Percentiles rank a stretch among this genome's conserved stretches.
Evolutionary conservation across 1,139 yeast genomes (phyloP).

Genomic region (Candida sanyaensis): DNA sequence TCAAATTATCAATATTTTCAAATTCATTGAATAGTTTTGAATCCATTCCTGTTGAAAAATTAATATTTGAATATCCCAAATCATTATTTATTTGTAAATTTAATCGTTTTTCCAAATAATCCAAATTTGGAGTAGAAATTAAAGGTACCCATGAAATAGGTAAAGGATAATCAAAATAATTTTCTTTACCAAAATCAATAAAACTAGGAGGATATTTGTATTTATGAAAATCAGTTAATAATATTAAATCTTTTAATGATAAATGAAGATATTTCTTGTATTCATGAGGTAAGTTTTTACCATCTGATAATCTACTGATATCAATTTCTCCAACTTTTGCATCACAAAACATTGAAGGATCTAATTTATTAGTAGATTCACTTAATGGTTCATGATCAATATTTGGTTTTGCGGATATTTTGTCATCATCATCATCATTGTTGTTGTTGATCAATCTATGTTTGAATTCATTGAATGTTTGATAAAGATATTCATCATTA

Average conservation of each 20-base stretch:
- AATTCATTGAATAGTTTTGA: constrained; percentile 1
- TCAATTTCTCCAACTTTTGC: constrained; percentile 26
- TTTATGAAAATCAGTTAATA: constrained; percentile 22
- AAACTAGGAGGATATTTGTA: constrained; percentile 29
- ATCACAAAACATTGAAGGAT: constrained; percentile 17
- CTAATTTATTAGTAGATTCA: constrained; percentile 4
- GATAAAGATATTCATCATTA: constrained; percentile 31
- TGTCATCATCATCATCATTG: constrained; percentile 10
- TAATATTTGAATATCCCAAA: constrained; percentile 33
- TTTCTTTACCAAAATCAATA: constrained; percentile 24
- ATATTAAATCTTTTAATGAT: constrained; percentile 29
- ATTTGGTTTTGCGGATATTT: constrained; percentile 2
- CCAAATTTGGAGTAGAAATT: constrained; percentile 25
- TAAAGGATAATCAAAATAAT: constrained; percentile 32
- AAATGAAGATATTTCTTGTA: constrained; percentile 25
- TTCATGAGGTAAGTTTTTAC: constrained; percentile 16
- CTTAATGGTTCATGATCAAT: constrained; percentile 2
- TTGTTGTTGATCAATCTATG: constrained; percentile 21
- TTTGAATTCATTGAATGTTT: constrained; percentile 36
- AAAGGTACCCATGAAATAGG: constrained; percentile 47
- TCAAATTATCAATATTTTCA: constrained; percentile 8
- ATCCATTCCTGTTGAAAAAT: constrained; percentile 17
- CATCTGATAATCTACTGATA: constrained; percentile 12
- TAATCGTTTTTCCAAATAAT: constrained; percentile 22
- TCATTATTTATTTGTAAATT: constrained; percentile 26